These are phyloP conservation scores for Beta lomatogona DNA, from an alignment of 179 eudicot genomes.

Conservation along the genomic window DNA sequence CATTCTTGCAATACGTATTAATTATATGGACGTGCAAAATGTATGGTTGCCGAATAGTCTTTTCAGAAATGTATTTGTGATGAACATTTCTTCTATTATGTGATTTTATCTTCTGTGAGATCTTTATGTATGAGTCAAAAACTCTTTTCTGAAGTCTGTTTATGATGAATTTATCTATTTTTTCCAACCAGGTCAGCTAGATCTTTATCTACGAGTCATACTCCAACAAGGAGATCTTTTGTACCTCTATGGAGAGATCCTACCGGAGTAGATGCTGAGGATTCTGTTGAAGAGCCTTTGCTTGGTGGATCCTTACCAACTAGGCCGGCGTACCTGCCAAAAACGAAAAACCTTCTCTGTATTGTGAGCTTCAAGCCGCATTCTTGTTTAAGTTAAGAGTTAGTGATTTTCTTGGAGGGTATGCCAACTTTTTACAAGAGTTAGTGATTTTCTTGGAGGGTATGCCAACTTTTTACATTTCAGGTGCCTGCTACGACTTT, in stretches of 20 bases:
- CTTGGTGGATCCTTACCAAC: slow-evolving; percentile 46
- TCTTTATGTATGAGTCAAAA: slow-evolving; percentile 47
- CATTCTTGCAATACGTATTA: neutral
- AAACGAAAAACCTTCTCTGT: slow-evolving; percentile 57
- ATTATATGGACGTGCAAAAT: neutral
- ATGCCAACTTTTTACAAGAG: no score
- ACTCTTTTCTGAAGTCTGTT: neutral
- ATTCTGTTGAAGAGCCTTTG: slow-evolving; percentile 53
- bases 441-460: neutral
- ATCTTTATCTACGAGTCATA: slow-evolving; percentile 60
- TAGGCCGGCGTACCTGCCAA: slow-evolving; percentile 39
- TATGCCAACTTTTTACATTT: slow-evolving; percentile 2
- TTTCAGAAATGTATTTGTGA: neutral
- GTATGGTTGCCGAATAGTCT: neutral
- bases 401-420: neutral
- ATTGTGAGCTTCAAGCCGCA: slow-evolving; percentile 52
- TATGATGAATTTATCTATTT: neutral
- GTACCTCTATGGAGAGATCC: slow-evolving; percentile 36
- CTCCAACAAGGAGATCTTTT: slow-evolving; percentile 57
- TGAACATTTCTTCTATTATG: neutral
- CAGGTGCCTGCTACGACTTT: slow-evolving; percentile 57
- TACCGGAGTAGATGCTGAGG: slow-evolving; percentile 28
- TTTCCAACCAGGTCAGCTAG: slow-evolving; percentile 66
- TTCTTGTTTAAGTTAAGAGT: slow-evolving; percentile 1
- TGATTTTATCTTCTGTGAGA: slow-evolving; percentile 49